phyloP scores from a whole-genome alignment of 2,329 filamentous ascomycete species.

The Teratosphaeria destructans region DNA sequence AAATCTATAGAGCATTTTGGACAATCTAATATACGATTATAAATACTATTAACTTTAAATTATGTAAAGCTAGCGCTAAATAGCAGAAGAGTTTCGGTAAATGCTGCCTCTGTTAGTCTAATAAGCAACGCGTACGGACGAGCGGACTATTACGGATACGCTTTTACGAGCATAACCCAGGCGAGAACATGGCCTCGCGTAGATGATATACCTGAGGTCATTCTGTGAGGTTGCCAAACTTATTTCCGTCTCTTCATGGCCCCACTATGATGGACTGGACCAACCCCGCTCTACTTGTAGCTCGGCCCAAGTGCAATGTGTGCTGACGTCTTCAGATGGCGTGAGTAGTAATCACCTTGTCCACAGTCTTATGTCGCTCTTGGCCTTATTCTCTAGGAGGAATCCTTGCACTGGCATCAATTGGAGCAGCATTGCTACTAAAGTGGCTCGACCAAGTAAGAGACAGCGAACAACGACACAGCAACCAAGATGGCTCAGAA shows the following conservation, averaged over 20 bases:
- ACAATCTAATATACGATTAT: not conserved
- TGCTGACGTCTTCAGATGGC: not conserved
- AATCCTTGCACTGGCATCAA: not conserved
- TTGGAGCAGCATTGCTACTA: not conserved
- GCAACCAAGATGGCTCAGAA: slow-evolving; percentile 20
- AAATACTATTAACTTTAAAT: not conserved
- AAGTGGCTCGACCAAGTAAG: slow-evolving; percentile 11
- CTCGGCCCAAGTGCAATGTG: not conserved
- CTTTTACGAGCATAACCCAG: not conserved
- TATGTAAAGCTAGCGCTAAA: not conserved
- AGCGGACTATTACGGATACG: not conserved
- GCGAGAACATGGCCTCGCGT: not conserved
- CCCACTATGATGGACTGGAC: not conserved
- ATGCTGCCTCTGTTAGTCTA: not conserved
- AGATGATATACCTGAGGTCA: not conserved
- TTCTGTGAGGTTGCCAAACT: not conserved
- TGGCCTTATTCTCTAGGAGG: not conserved
- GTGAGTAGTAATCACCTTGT: not conserved
- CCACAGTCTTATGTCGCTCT: not conserved
- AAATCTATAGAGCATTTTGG: not conserved
- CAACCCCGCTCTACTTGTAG: not conserved
- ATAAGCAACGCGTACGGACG: not conserved
- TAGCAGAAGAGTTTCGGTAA: not conserved
- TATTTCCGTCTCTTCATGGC: not conserved
- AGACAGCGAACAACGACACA: slow-evolving; percentile 4